phyloP scores from a whole-genome alignment of 2,329 filamentous ascomycete genomes.

The Colletotrichum viniferum region DNA sequence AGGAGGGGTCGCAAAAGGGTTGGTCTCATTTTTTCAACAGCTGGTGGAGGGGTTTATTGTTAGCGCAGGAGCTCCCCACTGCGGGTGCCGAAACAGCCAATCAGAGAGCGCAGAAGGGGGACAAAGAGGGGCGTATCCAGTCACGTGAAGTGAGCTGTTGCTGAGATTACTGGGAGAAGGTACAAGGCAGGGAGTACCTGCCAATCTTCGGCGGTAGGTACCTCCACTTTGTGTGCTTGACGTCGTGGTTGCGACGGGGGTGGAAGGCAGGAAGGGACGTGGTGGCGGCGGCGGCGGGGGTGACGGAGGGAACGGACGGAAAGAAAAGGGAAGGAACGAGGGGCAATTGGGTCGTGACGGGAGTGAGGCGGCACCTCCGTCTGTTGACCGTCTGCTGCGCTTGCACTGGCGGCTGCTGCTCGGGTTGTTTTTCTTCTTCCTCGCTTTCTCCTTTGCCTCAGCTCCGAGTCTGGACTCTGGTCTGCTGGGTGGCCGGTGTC shows the following conservation, averaged over 20 bases:
- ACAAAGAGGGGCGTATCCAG: background rate
- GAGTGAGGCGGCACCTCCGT: background rate
- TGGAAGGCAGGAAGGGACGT: background rate
- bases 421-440: background rate
- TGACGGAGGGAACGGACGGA: background rate
- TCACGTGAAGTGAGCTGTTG: constrained; percentile 21
- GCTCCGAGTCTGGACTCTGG: background rate
- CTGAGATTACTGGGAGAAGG: constrained; percentile 15
- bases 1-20: constrained; percentile 26
- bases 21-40: constrained; percentile 27
- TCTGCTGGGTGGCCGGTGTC: background rate
- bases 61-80: constrained; percentile 24
- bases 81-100: constrained; percentile 10
- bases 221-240: background rate
- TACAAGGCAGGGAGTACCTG: constrained; percentile 7
- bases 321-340: background rate
- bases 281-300: background rate
- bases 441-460: background rate
- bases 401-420: background rate
- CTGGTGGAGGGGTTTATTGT: constrained; percentile 25
- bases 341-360: background rate
- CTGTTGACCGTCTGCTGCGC: background rate
- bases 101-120: background rate
- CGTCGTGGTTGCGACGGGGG: background rate
- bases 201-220: background rate